These are phyloP conservation scores for Ceratocystiopsis minuta DNA, from an alignment of 2,329 filamentous ascomycete species.

Conservation along the genomic window DNA sequence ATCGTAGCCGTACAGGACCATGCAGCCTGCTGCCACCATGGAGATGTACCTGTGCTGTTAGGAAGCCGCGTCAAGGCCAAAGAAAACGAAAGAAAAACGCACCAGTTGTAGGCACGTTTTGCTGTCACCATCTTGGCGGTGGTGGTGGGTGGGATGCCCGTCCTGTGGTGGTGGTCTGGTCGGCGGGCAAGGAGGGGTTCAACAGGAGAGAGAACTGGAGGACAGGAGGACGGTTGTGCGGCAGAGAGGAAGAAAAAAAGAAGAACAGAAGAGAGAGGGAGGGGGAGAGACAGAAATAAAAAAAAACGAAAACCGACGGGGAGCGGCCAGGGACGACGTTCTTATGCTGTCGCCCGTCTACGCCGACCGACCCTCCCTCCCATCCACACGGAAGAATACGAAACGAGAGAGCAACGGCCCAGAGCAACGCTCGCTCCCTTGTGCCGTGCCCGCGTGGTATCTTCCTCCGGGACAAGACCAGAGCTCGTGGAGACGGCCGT, in stretches of 20 bases:
- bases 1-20: constrained; percentile 61
- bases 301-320: background rate
- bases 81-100: background rate
- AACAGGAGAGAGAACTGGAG: background rate
- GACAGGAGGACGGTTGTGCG: too few relatives aligned
- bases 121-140: constrained; percentile 11
- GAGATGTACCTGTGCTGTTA: constrained; percentile 39
- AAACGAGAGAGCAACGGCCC: too few relatives aligned
- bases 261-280: background rate
- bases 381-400: too few relatives aligned
- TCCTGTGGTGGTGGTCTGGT: background rate
- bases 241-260: background rate
- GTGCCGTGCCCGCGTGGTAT: too few relatives aligned
- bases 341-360: too few relatives aligned
- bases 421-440: too few relatives aligned
- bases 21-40: constrained; percentile 52
- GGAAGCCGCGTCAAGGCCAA: background rate
- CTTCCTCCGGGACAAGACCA: too few relatives aligned
- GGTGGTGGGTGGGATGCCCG: background rate
- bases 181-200: too few relatives aligned
- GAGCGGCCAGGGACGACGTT: background rate
- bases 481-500: too few relatives aligned
- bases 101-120: constrained; percentile 15
- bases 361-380: too few relatives aligned
- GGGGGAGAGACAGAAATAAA: too few relatives aligned